Conservation (phyloP, 2,329 filamentous ascomycete genomes). For the Colletotrichum sp. region DNA sequence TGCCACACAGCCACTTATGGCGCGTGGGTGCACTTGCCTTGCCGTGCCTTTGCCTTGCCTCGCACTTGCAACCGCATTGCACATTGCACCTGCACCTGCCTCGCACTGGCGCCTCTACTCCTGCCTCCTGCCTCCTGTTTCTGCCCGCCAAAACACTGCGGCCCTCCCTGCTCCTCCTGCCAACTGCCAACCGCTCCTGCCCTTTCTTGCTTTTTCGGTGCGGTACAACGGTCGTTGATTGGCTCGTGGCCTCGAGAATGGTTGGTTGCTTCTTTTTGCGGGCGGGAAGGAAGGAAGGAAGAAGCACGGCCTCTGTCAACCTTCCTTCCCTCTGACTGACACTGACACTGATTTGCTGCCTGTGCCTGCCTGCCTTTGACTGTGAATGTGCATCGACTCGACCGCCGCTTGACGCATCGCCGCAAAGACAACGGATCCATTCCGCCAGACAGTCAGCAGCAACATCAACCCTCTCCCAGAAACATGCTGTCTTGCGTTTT, state of each 20-base stretch:
- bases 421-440: background rate
- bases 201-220: background rate
- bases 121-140: background rate
- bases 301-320: background rate
- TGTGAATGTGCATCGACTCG: background rate
- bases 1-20: background rate
- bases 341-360: background rate
- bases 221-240: background rate
- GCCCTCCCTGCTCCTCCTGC: background rate
- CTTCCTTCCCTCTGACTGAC: background rate
- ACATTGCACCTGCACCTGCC: background rate
- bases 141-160: background rate
- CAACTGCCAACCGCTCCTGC: background rate
- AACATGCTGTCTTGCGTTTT: constrained; percentile 1
- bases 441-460: background rate
- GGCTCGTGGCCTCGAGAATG: background rate
- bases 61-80: background rate
- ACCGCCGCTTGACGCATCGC: background rate
- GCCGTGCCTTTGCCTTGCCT: background rate
- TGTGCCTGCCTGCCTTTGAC: background rate
- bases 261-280: background rate
- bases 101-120: background rate
- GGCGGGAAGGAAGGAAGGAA: background rate
- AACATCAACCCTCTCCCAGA: background rate
- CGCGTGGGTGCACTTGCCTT: background rate